Base-by-base conservation (phyloP, 192 early-diverging fungal species). In the Coemansia pectinata region DNA sequence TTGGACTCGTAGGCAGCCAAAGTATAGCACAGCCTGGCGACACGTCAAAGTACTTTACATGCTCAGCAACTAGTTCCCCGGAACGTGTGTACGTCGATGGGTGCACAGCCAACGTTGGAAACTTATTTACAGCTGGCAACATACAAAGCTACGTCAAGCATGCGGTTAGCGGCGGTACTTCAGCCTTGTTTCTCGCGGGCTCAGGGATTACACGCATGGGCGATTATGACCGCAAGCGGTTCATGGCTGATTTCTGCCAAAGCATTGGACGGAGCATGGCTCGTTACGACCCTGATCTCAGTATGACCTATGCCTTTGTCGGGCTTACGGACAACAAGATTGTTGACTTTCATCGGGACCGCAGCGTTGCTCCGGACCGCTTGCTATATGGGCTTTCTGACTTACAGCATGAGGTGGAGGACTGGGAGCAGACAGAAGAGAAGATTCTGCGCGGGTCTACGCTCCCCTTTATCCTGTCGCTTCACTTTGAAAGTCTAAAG, bases 261-360 rank as follows among this genome's bases (percentile, higher is more conserved):
- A 61, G 70, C 23, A 84, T 84, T 33, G 63, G 61, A 25, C 25
- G 68, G 36, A 67, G 64, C 60, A 84, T 84, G 76, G 64, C 70
- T 23, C 67, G 67, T 25, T 66, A 62, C 34, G 76, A 84, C 57
- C 72, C 80, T 14, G 81, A 83, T 50, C 31, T 84, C 60, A 73
- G 73, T 70, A 84, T 84, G 77, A 84, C 81, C 15, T 84, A 84
- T 38, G 77, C 77, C 15, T 84, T 79, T 64, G 65, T 84, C 38
- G 81, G 81, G 8, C 42, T 84, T 8, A 84, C 81, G 1, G 81
- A 84, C 66, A 61, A 38, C 67, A 75, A 76, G 42, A 60, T 79
- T 10, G 66, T 84, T 12, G 77, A 84, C 65, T 74, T 84, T 15
- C 77, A 79, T 48, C 63, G 71, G 33, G 81, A 79, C 61, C 70